Evolutionary conservation across 1,284 basidiomycete species (phyloP).

Genomic region (Fistulinella cinereoalba): DNA sequence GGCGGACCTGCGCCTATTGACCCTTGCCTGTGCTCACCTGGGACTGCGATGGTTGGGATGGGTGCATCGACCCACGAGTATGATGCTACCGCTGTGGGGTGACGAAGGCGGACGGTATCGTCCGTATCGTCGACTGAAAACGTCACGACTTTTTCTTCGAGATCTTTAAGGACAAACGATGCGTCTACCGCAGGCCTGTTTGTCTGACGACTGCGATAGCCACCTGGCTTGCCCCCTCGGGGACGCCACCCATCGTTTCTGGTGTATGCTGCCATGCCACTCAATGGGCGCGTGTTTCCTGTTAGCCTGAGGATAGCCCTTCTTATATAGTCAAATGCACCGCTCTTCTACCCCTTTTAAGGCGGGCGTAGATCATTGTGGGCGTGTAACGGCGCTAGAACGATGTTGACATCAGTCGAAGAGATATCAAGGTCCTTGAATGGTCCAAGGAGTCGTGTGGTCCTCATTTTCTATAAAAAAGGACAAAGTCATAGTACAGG

Average conservation of each 20-base stretch:
- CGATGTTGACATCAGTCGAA: too few species aligned
- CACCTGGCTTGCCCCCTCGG: slow-evolving; percentile 13
- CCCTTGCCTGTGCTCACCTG: slow-evolving; percentile 29
- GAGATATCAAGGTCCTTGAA: too few species aligned
- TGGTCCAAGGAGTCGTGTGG: too few species aligned
- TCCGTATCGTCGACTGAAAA: slow-evolving; percentile 13
- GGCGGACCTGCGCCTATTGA: not conserved
- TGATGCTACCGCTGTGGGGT: slow-evolving; percentile 29
- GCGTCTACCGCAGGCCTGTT: not conserved
- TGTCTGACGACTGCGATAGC: not conserved
- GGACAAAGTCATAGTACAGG: slow-evolving; percentile 1
- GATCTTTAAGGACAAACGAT: slow-evolving; percentile 20
- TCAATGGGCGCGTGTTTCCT: not conserved
- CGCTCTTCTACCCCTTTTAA: too few species aligned
- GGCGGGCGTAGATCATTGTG: too few species aligned
- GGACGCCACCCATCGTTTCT: slow-evolving; percentile 9
- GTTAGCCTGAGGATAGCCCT: too few species aligned
- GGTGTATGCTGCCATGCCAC: slow-evolving; percentile 21
- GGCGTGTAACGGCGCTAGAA: too few species aligned
- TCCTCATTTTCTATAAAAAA: not conserved
- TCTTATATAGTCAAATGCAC: too few species aligned
- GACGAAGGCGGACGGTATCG: slow-evolving; percentile 23
- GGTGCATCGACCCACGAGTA: slow-evolving; percentile 36
- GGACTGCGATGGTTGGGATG: slow-evolving; percentile 31
- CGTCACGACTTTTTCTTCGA: slow-evolving; percentile 16